Conservation (phyloP, 2,329 filamentous ascomycete genomes). For the Cladophialophora carrionii region DNA sequence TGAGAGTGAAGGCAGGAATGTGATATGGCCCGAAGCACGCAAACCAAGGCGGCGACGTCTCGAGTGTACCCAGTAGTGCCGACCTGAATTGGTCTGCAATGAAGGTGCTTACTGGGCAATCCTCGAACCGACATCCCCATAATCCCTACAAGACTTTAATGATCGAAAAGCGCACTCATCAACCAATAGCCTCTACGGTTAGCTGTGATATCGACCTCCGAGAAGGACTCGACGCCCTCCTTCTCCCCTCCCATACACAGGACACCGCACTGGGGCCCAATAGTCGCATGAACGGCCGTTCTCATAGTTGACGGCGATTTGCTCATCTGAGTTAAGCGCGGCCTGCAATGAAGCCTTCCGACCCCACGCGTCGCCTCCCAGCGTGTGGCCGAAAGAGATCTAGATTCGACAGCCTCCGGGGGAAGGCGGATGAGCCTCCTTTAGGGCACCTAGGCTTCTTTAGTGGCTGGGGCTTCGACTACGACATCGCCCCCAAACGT, state of each 20-base stretch:
- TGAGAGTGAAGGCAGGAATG: background rate
- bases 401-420: background rate
- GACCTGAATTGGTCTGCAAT: background rate
- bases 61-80: background rate
- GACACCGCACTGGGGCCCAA: background rate
- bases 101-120: background rate
- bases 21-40: background rate
- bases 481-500: slow-evolving; percentile 1
- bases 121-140: background rate
- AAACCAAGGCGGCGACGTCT: background rate
- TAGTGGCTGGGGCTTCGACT: slow-evolving; percentile 1
- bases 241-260: background rate
- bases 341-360: background rate
- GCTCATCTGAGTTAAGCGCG: background rate
- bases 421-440: slow-evolving; percentile 2
- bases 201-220: background rate
- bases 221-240: background rate
- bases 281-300: background rate
- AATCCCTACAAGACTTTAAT: background rate
- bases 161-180: background rate
- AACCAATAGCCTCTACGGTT: background rate
- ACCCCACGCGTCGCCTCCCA: background rate
- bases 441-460: slow-evolving; percentile 2
- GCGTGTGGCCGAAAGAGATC: background rate
- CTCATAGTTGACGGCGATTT: background rate